Base-by-base conservation (phyloP, 495 filamentous ascomycete species). In the Pyronema domesticum region DNA sequence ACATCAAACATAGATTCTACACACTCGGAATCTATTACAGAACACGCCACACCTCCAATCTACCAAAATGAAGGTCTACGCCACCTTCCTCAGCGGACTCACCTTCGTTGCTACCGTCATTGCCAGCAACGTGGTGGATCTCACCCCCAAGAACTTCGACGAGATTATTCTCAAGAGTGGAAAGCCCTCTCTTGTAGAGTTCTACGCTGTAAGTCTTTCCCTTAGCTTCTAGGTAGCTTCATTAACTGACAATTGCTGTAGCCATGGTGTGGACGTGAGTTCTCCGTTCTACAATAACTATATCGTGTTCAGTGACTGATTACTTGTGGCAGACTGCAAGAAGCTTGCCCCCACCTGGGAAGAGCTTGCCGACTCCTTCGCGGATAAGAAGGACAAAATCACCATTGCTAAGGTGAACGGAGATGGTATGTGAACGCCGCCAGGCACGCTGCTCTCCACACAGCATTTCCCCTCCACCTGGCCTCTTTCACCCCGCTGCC, bases 151-250 rank as follows among this genome's bases (percentile, higher is more conserved):
- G 57, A 95, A 95, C 72, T 95, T 96, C 68, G 88, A 95, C 70
- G 70, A 81, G 7, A 75, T 93, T 51, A 86, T 95, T 56, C 76
- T 96, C 35, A 76, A 91, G 64, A 88, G 84, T 53, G 86, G 86
- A 66, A 96, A 94, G 73, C 93, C 93, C 33, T 87, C 93, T 0
- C 79, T 98, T 37, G 91, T 98, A 56, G 91, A 98, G 68, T 98
- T 98, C 77, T 98, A 95, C 69, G 91, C 91, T 40, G 63, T 66
- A 18, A 51, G 63, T 60, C 14, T 14, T 47, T 37, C 17, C 34
- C 44, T 50, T 7, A 6, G 3, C 23, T 14, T 15, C 39, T 48
- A 4, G 9, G 4, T 17, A 36, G 10, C n/a, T 18, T 51, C 9
- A 36, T 47, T 35, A 50, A 7, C 13, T 64, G 17, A 64, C 37